Evolutionary conservation across 352 stramenopile genomes (phyloP), one percentile per base, ranked within the genome.

Genomic region (Thraustochytrium sp.): DNA sequence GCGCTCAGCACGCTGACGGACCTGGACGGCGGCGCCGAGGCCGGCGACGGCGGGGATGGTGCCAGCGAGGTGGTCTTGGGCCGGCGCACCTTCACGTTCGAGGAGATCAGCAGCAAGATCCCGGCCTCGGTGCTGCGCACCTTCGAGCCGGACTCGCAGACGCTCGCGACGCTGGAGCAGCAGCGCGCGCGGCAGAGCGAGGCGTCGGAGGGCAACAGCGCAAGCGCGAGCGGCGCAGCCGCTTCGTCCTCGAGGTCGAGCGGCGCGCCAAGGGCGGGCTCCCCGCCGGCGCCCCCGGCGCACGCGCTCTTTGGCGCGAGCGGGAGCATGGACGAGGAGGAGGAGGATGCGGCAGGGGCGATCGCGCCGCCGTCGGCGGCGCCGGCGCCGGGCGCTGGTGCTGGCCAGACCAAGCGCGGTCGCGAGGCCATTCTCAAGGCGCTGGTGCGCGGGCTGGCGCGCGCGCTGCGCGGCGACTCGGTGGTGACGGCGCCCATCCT

Each of bases 401-500:
- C 26, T 16, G 16, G 23, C 31, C 16, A 1, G 59, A 72, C 34
- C 16, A 16, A 8, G 42, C 8, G 68, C n/a, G 34, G 3, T 3
- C 18, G 46, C 37, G 42, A 31, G 8, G 31, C 36, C 29, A 53
- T 80, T 31, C 51, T 80, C 0, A 21, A 44, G 42, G 68, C 68
- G 37, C 68, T 80, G 36, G 46, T 64, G 42, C 23, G 68, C 51
- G 68, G 31, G 5, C 31, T 80, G 8, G 53, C 31, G 9, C 34
- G 53, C 23, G 68, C 68, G 11, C 68, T 80, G 13, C 11, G 16
- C 36, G 68, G 68, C 21, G 68, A 80, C 44, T 80, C 68, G 26
- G 53, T 80, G 68, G 68, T 80, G 5, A 80, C 68, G 2, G 68
- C 68, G 42, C 68, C 68, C 4, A 42, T 64, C 5, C 31, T 80